Evolutionary conservation across 305 asterid genomes (phyloP).

Genomic region (Fraxinus velutina): DNA sequence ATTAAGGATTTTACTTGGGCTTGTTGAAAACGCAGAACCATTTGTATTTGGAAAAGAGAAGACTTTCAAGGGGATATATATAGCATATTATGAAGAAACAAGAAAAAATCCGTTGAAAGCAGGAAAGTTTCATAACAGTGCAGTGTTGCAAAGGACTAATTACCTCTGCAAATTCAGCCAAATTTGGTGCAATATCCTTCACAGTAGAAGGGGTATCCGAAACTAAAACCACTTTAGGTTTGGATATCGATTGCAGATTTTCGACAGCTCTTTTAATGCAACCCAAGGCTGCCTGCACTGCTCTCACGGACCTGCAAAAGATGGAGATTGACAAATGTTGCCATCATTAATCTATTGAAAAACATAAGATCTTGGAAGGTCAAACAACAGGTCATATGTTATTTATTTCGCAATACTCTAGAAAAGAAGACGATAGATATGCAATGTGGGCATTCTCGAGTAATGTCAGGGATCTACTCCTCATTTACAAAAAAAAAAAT

Average conservation of each 20-base stretch:
- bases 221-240: conserved; percentile 73
- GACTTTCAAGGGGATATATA: not conserved
- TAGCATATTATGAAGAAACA: conserved; percentile 1
- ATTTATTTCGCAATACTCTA: not conserved
- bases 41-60: not conserved
- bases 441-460: not conserved
- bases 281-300: conserved; percentile 63
- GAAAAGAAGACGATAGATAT: not conserved
- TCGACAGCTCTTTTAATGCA: conserved; percentile 52
- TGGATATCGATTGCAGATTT: conserved; percentile 35
- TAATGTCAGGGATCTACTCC: not conserved
- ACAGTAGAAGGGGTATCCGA: conserved; percentile 80
- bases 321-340: not conserved
- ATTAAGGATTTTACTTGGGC: not conserved
- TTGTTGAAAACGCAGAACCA: not conserved
- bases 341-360: not conserved
- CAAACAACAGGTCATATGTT: not conserved
- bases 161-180: conserved; percentile 74
- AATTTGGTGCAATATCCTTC: conserved; percentile 46
- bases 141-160: conserved; percentile 1
- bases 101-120: not conserved
- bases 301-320: conserved; percentile 69
- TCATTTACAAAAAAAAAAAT: not conserved
- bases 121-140: not conserved
- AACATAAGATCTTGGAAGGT: not conserved